These are phyloP conservation scores for Hypocrella siamensis DNA, from an alignment of 2,329 filamentous ascomycete genomes.

Conservation along the genomic window DNA sequence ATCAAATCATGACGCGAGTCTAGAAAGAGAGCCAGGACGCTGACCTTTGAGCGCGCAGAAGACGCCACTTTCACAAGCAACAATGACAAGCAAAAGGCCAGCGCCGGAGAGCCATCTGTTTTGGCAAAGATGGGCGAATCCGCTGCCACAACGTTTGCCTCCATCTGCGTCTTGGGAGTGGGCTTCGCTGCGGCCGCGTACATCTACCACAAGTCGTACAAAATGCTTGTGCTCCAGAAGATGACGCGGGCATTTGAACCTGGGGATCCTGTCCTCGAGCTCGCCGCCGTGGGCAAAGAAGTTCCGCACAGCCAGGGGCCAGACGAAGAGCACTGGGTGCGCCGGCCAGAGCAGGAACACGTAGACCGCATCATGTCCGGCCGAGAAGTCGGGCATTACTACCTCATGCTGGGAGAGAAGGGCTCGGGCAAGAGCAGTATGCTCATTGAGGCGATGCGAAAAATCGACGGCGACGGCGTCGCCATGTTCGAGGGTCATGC, in stretches of 20 bases:
- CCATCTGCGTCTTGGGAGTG: slow-evolving; percentile 53
- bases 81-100: background rate
- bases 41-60: no score
- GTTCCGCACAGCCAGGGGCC: slow-evolving; percentile 26
- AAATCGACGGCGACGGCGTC: slow-evolving; percentile 74
- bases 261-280: slow-evolving; percentile 74
- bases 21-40: no score
- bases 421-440: slow-evolving; percentile 94
- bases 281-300: slow-evolving; percentile 52
- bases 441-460: slow-evolving; percentile 88
- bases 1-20: no score
- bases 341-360: slow-evolving; percentile 63
- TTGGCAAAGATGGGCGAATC: slow-evolving; percentile 54
- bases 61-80: no score
- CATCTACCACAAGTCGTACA: slow-evolving; percentile 72
- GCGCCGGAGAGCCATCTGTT: slow-evolving; percentile 19
- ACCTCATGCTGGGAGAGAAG: slow-evolving; percentile 86
- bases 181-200: slow-evolving; percentile 55
- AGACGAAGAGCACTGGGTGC: slow-evolving; percentile 49
- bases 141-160: slow-evolving; percentile 61
- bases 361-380: slow-evolving; percentile 78
- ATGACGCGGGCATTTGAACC: slow-evolving; percentile 86
- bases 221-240: slow-evolving; percentile 77
- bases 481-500: slow-evolving; percentile 96
- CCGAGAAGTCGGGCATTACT: slow-evolving; percentile 63